Conservation (phyloP, 306 rosid species). For the Cucurbita moschata region DNA sequence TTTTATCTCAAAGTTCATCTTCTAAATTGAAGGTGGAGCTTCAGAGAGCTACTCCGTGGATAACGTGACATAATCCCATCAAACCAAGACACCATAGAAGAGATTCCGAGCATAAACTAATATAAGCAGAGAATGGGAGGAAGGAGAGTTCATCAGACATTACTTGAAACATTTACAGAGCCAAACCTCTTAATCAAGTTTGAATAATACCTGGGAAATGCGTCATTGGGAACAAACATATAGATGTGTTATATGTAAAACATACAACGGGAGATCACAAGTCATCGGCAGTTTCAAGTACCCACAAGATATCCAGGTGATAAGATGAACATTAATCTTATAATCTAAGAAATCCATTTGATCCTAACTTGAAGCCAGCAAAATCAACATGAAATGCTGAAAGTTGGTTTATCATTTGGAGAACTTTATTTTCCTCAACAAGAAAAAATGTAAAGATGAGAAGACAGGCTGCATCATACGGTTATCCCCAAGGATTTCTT, state of each 20-base stretch:
- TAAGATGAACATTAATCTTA: not conserved
- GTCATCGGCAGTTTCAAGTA: not conserved
- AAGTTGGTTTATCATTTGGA: conserved; percentile 27
- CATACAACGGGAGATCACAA: not conserved
- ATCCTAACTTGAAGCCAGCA: conserved; percentile 1
- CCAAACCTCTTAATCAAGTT: not conserved
- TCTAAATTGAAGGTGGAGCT: too few species aligned
- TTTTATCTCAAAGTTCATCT: too few species aligned
- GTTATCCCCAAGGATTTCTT: conserved; percentile 83
- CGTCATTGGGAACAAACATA: not conserved
- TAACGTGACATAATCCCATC: not conserved
- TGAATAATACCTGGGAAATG: not conserved
- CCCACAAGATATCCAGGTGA: not conserved
- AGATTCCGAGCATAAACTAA: not conserved
- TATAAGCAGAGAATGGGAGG: not conserved
- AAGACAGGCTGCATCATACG: conserved; percentile 30
- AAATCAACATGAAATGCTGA: conserved; percentile 16
- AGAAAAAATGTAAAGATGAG: conserved; percentile 30
- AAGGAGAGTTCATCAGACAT: not conserved
- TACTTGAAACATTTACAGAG: conserved; percentile 5
- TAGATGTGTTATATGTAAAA: not conserved
- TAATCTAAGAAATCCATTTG: not conserved
- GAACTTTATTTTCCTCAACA: conserved; percentile 61
- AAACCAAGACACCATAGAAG: not conserved
- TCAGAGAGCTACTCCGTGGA: too few species aligned